Conservation (phyloP, 2,329 filamentous ascomycete species). For the Verticillium alfalfae region DNA sequence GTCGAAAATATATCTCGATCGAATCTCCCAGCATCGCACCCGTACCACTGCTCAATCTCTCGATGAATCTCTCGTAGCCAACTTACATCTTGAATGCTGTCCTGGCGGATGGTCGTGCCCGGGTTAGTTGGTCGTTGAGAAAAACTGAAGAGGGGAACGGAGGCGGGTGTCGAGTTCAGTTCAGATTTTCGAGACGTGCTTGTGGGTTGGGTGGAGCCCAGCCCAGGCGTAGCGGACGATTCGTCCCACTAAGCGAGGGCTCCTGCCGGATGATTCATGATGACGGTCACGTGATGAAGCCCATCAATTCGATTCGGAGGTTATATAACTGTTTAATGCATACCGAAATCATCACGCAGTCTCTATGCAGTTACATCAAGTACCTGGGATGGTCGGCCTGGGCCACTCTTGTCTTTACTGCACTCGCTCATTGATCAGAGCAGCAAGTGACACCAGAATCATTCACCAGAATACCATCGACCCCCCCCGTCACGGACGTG, state of each 20-base stretch:
- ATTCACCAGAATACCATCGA: too few relatives aligned
- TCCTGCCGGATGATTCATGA: constrained; percentile 20
- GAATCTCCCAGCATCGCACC: not conserved
- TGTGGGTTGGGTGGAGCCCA: constrained; percentile 36
- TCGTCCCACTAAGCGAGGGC: constrained; percentile 33
- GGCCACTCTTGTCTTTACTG: too few relatives aligned
- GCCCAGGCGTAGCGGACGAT: constrained; percentile 10
- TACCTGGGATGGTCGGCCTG: not conserved
- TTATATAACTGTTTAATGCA: not conserved
- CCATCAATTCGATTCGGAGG: not conserved
- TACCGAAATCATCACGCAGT: not conserved
- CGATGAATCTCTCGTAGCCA: not conserved
- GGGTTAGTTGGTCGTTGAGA: constrained; percentile 18
- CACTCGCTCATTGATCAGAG: too few relatives aligned
- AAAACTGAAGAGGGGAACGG: constrained; percentile 30
- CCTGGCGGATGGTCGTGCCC: constrained; percentile 29
- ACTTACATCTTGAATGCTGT: constrained; percentile 34
- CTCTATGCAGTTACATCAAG: not conserved
- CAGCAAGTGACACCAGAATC: too few relatives aligned
- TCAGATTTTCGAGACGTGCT: constrained; percentile 31
- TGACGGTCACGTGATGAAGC: constrained; percentile 4
- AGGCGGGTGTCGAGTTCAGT: constrained; percentile 10
- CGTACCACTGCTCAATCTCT: not conserved
- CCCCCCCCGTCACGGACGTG: too few relatives aligned
- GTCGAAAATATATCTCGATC: not conserved